A percentile compares a stretch with the other conserved stretches of the same genome.
Conservation (phyloP, 345 rosid genomes). For the Geranium rotundifolium region DNA sequence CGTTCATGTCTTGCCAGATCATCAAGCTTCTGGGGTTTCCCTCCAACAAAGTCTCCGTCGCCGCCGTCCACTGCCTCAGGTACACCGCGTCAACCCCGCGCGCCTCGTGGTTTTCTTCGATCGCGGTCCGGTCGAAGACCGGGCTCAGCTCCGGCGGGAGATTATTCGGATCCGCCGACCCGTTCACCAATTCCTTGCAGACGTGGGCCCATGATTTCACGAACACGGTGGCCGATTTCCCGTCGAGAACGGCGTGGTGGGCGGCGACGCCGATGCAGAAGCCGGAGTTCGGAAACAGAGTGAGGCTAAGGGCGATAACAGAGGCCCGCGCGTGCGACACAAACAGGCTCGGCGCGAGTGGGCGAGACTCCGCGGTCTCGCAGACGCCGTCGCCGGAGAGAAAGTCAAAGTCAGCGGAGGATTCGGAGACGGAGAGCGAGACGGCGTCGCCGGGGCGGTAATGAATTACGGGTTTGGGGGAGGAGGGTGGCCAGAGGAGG, state of each 20-base stretch:
- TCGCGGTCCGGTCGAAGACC: constrained; percentile 5
- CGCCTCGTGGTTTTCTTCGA: constrained; percentile 1
- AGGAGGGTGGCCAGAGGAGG: not conserved
- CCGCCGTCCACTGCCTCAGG: too few species aligned
- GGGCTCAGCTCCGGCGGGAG: constrained; percentile 8
- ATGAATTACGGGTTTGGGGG: not conserved
- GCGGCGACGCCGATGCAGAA: not conserved
- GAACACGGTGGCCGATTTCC: not conserved
- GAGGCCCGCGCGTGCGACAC: too few species aligned
- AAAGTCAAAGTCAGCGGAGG: too few species aligned
- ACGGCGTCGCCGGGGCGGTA: not conserved
- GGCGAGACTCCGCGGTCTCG: too few species aligned
- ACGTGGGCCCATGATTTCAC: not conserved
- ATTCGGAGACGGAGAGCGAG: too few species aligned
- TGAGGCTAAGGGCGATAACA: not conserved
- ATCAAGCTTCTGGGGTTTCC: too few species aligned
- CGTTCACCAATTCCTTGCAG: not conserved
- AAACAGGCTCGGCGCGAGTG: too few species aligned
- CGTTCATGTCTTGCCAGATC: too few species aligned
- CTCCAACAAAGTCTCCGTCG: too few species aligned
- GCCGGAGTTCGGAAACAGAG: too few species aligned
- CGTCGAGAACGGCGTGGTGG: not conserved
- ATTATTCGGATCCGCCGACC: not conserved
- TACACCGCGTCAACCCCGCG: constrained; percentile 2
- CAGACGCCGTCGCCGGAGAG: too few species aligned